These are phyloP conservation scores for Apiospora sp. DNA, from an alignment of 2,329 filamentous ascomycete genomes.

Conservation along the genomic window DNA sequence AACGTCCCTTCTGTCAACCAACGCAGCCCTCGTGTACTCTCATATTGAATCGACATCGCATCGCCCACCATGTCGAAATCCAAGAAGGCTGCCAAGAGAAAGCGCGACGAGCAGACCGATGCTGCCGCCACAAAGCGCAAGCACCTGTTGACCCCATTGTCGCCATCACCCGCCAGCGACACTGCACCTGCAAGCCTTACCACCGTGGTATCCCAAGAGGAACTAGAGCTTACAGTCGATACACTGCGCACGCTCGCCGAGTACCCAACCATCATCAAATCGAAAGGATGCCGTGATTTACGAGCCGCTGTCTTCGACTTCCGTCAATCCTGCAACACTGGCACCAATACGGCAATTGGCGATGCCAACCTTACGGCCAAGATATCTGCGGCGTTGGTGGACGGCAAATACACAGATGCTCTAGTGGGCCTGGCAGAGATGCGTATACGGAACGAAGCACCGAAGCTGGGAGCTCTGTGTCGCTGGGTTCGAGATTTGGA, in stretches of 20 bases:
- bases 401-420: constrained; percentile 72
- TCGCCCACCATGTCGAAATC: constrained; percentile 49
- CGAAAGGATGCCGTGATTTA: constrained; percentile 72
- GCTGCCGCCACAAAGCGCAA: constrained; percentile 45
- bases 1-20: neutral
- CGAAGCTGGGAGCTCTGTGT: constrained; percentile 73
- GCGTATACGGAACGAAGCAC: constrained; percentile 69
- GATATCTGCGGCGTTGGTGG: constrained; percentile 70
- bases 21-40: neutral
- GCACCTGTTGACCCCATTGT: constrained; percentile 45
- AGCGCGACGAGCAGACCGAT: constrained; percentile 49
- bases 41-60: neutral
- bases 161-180: constrained; percentile 40
- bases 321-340: constrained; percentile 72
- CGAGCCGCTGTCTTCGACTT: constrained; percentile 74
- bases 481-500: constrained; percentile 78
- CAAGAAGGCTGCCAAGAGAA: constrained; percentile 53
- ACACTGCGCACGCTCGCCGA: constrained; percentile 65
- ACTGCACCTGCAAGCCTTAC: constrained; percentile 51
- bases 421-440: constrained; percentile 73
- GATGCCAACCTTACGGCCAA: constrained; percentile 71
- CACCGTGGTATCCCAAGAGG: constrained; percentile 66
- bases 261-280: constrained; percentile 71
- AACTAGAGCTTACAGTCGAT: constrained; percentile 72
- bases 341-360: constrained; percentile 61